Percentiles rank a stretch among this genome's conserved stretches.
Evolutionary conservation across 176 grass and related monocot species (phyloP).

Genomic region (Thinopyrum elongatum): DNA sequence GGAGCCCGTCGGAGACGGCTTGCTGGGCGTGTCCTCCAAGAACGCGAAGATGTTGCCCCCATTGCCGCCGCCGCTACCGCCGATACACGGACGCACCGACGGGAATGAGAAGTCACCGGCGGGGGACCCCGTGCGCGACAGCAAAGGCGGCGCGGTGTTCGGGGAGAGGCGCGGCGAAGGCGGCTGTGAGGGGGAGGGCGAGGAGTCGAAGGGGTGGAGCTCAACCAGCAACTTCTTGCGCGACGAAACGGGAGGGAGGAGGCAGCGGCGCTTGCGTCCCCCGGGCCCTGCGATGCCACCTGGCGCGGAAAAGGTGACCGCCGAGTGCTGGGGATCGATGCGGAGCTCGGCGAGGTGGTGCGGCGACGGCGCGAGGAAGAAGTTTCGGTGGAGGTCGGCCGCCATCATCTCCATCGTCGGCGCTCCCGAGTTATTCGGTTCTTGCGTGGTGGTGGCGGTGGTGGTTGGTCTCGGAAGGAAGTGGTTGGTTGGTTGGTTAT

Average conservation of each 20-base stretch:
- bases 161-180: background rate
- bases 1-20: constrained; percentile 1
- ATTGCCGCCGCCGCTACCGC: background rate
- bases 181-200: background rate
- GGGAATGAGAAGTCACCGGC: constrained; percentile 6
- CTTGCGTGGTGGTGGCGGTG: background rate
- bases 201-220: constrained; percentile 3
- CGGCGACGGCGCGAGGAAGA: constrained; percentile 6
- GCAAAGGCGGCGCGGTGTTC: background rate
- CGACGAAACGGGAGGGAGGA: background rate
- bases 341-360: constrained; percentile 11
- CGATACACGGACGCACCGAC: background rate
- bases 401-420: background rate
- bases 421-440: constrained; percentile 9
- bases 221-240: constrained; percentile 23
- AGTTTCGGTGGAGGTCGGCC: background rate
- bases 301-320: background rate
- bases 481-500: background rate
- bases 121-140: background rate
- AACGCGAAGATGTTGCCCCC: constrained; percentile 8
- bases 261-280: constrained; percentile 17
- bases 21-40: background rate
- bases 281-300: background rate
- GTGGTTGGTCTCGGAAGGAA: background rate
- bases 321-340: background rate